Base-by-base conservation (phyloP, 371 early-diverging fungal species). In the Mucor racemosus region DNA sequence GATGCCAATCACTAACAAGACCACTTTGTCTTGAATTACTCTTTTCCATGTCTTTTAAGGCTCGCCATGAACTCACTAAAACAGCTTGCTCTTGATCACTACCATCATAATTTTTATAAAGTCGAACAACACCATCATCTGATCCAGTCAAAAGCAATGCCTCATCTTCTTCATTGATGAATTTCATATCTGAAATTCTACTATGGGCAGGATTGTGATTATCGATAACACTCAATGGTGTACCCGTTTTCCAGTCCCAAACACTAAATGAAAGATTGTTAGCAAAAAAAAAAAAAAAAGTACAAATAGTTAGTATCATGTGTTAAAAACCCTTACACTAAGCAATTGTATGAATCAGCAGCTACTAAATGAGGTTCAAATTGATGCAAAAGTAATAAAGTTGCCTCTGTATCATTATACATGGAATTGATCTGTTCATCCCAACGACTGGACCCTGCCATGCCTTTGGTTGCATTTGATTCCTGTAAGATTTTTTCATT, bases 111-210 rank as follows among this genome's bases (percentile, higher is more conserved):
- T 92, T 87, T 60, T 89, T 86, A 69, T 90, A 95, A 36, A 96
- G 58, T 35, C 93, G 79, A 14, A 96, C 80, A 35, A 88, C 85
- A 41, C 95, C 95, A 72, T 95, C 95, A 76, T 91, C 92, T 68
- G 93, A 90, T 13, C 90, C 97, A 7, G 90, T 91, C 54, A 94
- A 70, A 58, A 97, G 79, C 75, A 95, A 74, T 10, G 93, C 89
- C 34, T 88, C 82, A 67, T 95, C 95, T 48, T 94, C 92, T 74
- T 97, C 96, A 74, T 98, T 97, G 21, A 97, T 87, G 64, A 96
- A 89, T 55, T 92, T 89, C 72, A 97, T 65, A 59, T 88, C 88
- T 0, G 94, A 88, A 48, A 96, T 89, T 59, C 83, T 77, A 69
- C 89, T 91, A 26, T 88, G 84, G 17, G 74, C 38, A 38, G 92